Evolutionary conservation across 2,329 filamentous ascomycete species (phyloP).

Genomic region (Neurospora sp.): DNA sequence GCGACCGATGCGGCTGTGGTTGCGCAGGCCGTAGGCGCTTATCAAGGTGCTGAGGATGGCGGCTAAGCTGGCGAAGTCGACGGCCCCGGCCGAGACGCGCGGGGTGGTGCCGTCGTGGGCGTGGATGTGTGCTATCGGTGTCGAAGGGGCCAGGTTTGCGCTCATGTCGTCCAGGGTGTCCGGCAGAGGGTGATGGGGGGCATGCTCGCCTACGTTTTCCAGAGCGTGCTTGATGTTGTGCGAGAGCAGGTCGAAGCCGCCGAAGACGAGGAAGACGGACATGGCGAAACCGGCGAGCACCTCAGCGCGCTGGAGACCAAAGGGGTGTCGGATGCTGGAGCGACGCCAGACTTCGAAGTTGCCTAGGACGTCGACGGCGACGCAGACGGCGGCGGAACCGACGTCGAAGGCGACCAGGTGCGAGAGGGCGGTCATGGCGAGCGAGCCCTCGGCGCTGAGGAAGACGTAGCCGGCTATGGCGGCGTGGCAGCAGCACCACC

Average conservation of each 20-base stretch:
- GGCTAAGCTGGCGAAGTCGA: constrained; percentile 73
- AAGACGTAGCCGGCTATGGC: constrained; percentile 76
- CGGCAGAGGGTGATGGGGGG: constrained; percentile 59
- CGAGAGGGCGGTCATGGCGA: constrained; percentile 85
- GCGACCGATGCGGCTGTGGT: constrained; percentile 85
- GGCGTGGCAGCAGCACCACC: constrained; percentile 86
- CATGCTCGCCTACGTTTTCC: constrained; percentile 52
- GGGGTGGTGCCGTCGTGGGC: constrained; percentile 7
- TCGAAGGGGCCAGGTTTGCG: constrained; percentile 37
- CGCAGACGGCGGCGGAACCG: constrained; percentile 81
- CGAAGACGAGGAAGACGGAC: constrained; percentile 94
- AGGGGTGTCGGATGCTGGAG: constrained; percentile 85
- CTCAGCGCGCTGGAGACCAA: constrained; percentile 84
- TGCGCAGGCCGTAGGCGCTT: constrained; percentile 78
- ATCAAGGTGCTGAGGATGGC: constrained; percentile 77
- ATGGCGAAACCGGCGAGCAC: constrained; percentile 93
- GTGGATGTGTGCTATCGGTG: constrained; percentile 16
- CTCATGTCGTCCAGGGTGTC: not conserved
- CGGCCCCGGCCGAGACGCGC: constrained; percentile 45
- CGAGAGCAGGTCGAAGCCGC: constrained; percentile 89
- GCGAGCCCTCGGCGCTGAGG: constrained; percentile 73
- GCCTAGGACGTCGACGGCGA: constrained; percentile 81
- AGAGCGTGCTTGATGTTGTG: constrained; percentile 92
- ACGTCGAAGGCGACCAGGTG: constrained; percentile 95
- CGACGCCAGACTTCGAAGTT: constrained; percentile 98